These are phyloP conservation scores for Chytriomyces hyalinus DNA, from an alignment of 192 early-diverging fungal species.

Conservation along the genomic window DNA sequence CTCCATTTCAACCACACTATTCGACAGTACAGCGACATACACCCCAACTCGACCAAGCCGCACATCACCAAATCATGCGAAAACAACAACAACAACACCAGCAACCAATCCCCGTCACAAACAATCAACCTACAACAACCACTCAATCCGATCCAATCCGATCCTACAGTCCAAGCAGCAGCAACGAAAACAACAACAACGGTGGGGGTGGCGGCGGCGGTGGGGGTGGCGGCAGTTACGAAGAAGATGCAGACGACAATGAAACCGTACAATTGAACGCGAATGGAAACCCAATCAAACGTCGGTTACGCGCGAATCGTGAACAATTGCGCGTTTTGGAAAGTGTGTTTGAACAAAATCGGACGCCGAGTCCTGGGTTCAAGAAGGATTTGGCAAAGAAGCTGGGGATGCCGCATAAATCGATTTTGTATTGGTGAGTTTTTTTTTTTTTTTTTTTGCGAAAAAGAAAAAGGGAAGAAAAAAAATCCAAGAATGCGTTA, in stretches of 20 bases:
- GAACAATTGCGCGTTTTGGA: constrained; percentile 28
- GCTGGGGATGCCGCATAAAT: constrained; percentile 34
- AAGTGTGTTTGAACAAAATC: constrained; percentile 24
- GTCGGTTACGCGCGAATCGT: constrained; percentile 33
- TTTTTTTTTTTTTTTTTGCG: not conserved
- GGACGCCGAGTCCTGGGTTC: constrained; percentile 7
- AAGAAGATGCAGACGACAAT: constrained; percentile 2
- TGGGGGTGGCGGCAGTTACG: not conserved
- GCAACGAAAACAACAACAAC: not conserved
- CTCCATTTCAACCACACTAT: not conserved
- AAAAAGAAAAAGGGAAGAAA: not conserved
- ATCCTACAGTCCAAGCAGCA: not conserved
- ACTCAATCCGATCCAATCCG: not conserved
- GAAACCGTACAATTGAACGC: constrained; percentile 9
- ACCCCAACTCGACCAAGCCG: not conserved
- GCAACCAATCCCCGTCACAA: not conserved
- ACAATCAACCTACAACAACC: not conserved
- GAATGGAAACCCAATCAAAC: constrained; percentile 31
- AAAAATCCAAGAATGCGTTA: not conserved
- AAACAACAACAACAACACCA: not conserved
- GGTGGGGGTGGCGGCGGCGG: not conserved
- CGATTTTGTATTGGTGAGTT: constrained; percentile 31
- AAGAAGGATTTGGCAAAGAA: constrained; percentile 25
- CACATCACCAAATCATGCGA: not conserved
- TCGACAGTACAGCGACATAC: not conserved